A percentile compares a stretch with the other conserved stretches of the same genome.
Conservation (phyloP, 495 filamentous ascomycete species). For the Penicillium arizonense region DNA sequence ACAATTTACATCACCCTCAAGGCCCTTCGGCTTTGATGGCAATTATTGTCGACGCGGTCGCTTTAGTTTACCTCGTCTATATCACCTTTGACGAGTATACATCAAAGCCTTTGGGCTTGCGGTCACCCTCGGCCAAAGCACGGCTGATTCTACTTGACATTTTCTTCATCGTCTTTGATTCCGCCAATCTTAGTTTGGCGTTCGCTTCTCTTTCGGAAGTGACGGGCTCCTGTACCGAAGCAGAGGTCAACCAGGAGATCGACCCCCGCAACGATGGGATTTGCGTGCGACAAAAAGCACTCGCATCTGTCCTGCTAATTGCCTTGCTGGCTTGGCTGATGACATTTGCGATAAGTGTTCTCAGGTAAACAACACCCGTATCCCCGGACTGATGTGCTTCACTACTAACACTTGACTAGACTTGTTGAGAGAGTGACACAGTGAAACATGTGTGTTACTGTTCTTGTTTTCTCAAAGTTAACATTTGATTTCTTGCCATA, state of each 20-base stretch:
- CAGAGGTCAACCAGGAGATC: slow-evolving; percentile 36
- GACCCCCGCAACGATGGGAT: slow-evolving; percentile 50
- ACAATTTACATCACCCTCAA: slow-evolving; percentile 44
- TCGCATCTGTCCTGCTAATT: slow-evolving; percentile 78
- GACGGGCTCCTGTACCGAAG: slow-evolving; percentile 55
- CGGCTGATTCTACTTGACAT: slow-evolving; percentile 86
- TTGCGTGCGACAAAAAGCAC: slow-evolving; percentile 68
- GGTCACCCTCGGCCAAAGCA: slow-evolving; percentile 79
- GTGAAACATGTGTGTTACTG: slow-evolving; percentile 11
- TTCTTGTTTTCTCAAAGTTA: neutral
- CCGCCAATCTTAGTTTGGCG: slow-evolving; percentile 84
- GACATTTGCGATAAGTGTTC: slow-evolving; percentile 86
- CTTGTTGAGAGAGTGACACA: slow-evolving; percentile 68
- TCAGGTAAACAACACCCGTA: slow-evolving; percentile 54
- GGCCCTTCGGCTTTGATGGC: slow-evolving; percentile 83
- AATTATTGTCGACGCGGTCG: slow-evolving; percentile 84
- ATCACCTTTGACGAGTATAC: slow-evolving; percentile 97
- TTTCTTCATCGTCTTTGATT: slow-evolving; percentile 94
- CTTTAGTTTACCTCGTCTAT: slow-evolving; percentile 84
- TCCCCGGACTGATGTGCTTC: slow-evolving; percentile 4
- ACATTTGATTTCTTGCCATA: neutral
- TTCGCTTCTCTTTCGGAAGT: slow-evolving; percentile 80
- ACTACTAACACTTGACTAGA: slow-evolving; percentile 30
- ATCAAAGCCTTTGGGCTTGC: slow-evolving; percentile 84
- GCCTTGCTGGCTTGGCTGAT: slow-evolving; percentile 84